phyloP scores from a whole-genome alignment of 164 flowering plant genomes.

The Stephania cephalantha region DNA sequence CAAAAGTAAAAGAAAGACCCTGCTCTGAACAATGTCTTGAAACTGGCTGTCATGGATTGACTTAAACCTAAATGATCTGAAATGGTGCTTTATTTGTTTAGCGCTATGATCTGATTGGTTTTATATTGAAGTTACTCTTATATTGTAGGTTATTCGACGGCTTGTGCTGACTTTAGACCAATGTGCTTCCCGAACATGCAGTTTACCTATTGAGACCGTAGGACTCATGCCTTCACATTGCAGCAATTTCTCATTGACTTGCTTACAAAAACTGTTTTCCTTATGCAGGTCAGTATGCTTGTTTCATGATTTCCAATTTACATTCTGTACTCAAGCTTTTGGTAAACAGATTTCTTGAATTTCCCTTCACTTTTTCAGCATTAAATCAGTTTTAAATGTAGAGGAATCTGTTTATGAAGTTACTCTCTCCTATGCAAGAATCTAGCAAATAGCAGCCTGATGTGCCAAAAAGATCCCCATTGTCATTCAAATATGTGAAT shows the following conservation, averaged over 20 bases:
- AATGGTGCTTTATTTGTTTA: slow-evolving; percentile 2
- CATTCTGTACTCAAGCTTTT: background rate
- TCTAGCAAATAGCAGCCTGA: background rate
- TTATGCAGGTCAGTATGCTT: slow-evolving; percentile 60
- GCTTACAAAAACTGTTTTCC: slow-evolving; percentile 81
- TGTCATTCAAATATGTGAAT: background rate
- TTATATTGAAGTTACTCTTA: background rate
- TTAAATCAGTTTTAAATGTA: background rate
- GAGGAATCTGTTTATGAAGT: background rate
- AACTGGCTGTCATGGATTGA: background rate
- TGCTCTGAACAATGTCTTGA: background rate
- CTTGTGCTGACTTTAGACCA: slow-evolving; percentile 79
- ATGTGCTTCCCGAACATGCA: slow-evolving; percentile 94
- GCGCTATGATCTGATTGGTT: background rate
- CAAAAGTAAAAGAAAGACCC: background rate
- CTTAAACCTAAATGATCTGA: background rate
- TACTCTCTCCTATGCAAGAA: background rate
- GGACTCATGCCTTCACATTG: slow-evolving; percentile 89
- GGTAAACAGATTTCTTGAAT: background rate
- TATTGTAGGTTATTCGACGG: slow-evolving; percentile 60
- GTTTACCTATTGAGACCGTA: slow-evolving; percentile 83
- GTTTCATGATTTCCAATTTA: background rate
- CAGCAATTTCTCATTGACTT: slow-evolving; percentile 87
- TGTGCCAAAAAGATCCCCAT: background rate
- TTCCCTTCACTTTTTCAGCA: background rate